Evolutionary conservation across 371 early-diverging fungal genomes (phyloP).

Genomic region (Blakeslea trispora): DNA sequence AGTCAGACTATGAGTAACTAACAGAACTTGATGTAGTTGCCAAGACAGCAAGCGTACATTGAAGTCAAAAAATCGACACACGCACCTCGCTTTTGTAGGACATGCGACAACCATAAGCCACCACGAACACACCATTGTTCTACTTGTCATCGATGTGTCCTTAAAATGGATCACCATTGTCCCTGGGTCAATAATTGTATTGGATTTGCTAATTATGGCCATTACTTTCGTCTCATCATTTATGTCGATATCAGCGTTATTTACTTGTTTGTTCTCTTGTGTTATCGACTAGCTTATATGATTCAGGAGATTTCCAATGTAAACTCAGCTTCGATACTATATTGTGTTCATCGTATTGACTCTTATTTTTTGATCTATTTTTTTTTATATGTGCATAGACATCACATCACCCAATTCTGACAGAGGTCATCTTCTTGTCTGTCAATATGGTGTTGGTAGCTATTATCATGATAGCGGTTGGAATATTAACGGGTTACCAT

Average conservation of each 20-base stretch:
- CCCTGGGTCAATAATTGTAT: conserved; percentile 98
- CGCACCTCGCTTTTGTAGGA: conserved; percentile 76
- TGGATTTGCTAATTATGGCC: conserved; percentile 84
- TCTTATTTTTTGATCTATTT: no score
- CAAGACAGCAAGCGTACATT: conserved; percentile 53
- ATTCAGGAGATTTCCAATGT: conserved; percentile 32
- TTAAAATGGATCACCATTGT: conserved; percentile 96
- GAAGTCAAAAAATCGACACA: conserved; percentile 75
- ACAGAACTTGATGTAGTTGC: conserved; percentile 26
- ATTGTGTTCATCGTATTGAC: no score
- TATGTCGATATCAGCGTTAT: conserved; percentile 68
- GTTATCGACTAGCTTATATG: conserved; percentile 39
- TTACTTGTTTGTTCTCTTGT: conserved; percentile 43
- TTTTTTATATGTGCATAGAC: conserved; percentile 6
- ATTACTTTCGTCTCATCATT: conserved; percentile 87
- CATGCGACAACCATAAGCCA: conserved; percentile 78
- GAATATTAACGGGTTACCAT: conserved; percentile 82
- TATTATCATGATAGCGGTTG: conserved; percentile 76
- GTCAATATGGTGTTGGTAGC: conserved; percentile 70
- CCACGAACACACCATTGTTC: conserved; percentile 86
- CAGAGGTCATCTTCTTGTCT: conserved; percentile 63
- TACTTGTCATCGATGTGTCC: conserved; percentile 76
- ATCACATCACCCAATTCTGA: conserved; percentile 49
- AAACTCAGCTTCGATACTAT: no score
- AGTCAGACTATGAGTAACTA: background rate